phyloP scores from a whole-genome alignment of 805 yeast genomes.

The Candida railenensis region DNA sequence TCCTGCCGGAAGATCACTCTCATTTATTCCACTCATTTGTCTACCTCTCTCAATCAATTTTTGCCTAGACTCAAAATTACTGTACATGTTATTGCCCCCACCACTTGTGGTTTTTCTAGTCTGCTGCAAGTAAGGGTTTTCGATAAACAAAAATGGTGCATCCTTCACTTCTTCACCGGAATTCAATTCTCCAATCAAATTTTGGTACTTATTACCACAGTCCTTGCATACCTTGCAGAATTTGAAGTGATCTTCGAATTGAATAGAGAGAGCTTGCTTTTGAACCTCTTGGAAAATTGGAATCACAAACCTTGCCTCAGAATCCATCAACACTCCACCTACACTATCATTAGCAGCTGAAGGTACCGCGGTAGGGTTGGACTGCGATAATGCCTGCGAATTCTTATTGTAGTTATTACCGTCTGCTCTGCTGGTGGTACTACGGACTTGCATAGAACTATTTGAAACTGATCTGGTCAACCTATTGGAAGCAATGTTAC shows the following conservation, averaged over 20 bases:
- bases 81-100: not conserved
- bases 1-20: conserved; percentile 1
- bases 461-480: not conserved
- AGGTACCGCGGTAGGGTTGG: not conserved
- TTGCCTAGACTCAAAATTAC: conserved; percentile 1
- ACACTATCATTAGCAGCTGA: not conserved
- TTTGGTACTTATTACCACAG: conserved; percentile 27
- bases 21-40: conserved; percentile 6
- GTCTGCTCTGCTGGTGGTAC: conserved; percentile 18
- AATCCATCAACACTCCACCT: conserved; percentile 19
- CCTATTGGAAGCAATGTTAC: not conserved
- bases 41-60: conserved; percentile 5
- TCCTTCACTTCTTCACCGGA: conserved; percentile 2
- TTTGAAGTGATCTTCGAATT: conserved; percentile 15
- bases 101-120: not conserved
- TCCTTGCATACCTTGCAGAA: conserved; percentile 32
- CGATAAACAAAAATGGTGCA: conserved; percentile 23
- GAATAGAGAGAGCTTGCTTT: not conserved
- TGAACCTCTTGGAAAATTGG: conserved; percentile 29
- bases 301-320: conserved; percentile 31
- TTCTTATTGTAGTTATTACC: conserved; percentile 3
- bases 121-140: conserved; percentile 27
- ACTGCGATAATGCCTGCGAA: not conserved
- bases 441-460: conserved; percentile 5
- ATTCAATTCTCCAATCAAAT: conserved; percentile 15